Evolutionary conservation across 345 rosid genomes (phyloP), one percentile per base, ranked within the genome.

Genomic region (Arabis hirsuta): DNA sequence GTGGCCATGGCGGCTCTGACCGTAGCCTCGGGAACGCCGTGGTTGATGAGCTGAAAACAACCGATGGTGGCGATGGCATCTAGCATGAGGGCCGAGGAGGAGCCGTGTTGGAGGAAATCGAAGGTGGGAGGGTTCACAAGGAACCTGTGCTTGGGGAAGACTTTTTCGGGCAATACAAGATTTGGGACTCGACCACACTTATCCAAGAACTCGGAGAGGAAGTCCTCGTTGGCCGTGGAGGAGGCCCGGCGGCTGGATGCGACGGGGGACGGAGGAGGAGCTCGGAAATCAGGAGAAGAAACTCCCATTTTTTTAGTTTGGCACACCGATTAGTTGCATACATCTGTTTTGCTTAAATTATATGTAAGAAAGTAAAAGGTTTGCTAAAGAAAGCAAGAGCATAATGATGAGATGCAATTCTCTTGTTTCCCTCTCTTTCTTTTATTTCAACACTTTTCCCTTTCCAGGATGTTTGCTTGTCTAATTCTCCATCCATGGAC

Each of bases 181-280:
- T 89, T 90, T 10, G 96, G 97, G 12, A 90, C 95, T 5, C 91
- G 89, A 20, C 81, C 81, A 2, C 94, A 85, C 69, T 83, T 83
- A 60, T 90, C 90, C 20, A 94, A 87, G 81, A 86, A 94, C 56
- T 90, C 87, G 3, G 89, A 73, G 65, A 90, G 89, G 63, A 89
- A 84, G 7, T 86, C 86, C 16, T 86, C 97, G 34, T 94, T 90
- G 46, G 90, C 78, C 42, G 92, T 87, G 50, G 80, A 86, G n/a
- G 96, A 93, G 26, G 88, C 76, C 12, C 98, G 84, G 68, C 97
- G 90, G 22, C 80, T 66, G 42, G 90, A 87, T 11, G 83, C 80
- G 0, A 96, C 96, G 19, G 98, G 90, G 3, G 98, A 95, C 9
- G 97, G 96, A 55, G 98, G 98, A 51, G 97, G 98, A 27, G 97